Conservation (phyloP, 2,329 filamentous ascomycete species). For the Scytalidium lignicola region DNA sequence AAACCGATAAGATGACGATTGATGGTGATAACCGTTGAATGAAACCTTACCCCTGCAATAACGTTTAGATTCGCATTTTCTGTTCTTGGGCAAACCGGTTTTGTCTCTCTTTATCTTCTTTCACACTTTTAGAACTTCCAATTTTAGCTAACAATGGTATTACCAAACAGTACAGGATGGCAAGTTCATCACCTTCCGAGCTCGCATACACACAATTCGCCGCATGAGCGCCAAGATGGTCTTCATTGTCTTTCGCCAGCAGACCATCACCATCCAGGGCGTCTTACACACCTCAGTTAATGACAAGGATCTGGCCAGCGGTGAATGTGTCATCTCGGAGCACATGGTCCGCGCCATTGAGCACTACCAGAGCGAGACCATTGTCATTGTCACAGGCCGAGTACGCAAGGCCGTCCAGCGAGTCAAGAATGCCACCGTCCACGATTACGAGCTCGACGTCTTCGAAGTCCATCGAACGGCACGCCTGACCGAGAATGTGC, state of each 20-base stretch:
- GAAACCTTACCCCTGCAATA: too few species aligned
- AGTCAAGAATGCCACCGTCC: slow-evolving; percentile 69
- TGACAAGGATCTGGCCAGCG: slow-evolving; percentile 9
- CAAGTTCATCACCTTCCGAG: slow-evolving; percentile 48
- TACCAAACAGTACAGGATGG: slow-evolving; percentile 18
- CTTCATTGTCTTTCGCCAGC: slow-evolving; percentile 82
- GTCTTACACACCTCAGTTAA: slow-evolving; percentile 47
- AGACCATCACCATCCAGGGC: slow-evolving; percentile 77
- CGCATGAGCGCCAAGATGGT: slow-evolving; percentile 77
- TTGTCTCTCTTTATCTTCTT: too few species aligned
- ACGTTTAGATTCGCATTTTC: not conserved
- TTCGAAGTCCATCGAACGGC: slow-evolving; percentile 59
- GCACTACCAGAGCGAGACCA: slow-evolving; percentile 70
- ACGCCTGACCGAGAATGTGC: slow-evolving; percentile 54
- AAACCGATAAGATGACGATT: too few species aligned
- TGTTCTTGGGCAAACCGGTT: too few species aligned
- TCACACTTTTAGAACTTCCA: not conserved
- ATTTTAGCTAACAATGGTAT: not conserved
- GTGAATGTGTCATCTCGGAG: slow-evolving; percentile 53
- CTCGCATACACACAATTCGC: slow-evolving; percentile 72
- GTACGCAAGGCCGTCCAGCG: slow-evolving; percentile 69
- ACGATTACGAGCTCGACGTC: slow-evolving; percentile 71
- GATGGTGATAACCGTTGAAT: too few species aligned
- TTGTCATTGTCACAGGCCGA: slow-evolving; percentile 71
- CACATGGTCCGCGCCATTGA: slow-evolving; percentile 86